Evolutionary conservation across 2,329 filamentous ascomycete species (phyloP), one percentile per base, ranked within the genome.

Genomic region (Aotearoamyces nothofagi): DNA sequence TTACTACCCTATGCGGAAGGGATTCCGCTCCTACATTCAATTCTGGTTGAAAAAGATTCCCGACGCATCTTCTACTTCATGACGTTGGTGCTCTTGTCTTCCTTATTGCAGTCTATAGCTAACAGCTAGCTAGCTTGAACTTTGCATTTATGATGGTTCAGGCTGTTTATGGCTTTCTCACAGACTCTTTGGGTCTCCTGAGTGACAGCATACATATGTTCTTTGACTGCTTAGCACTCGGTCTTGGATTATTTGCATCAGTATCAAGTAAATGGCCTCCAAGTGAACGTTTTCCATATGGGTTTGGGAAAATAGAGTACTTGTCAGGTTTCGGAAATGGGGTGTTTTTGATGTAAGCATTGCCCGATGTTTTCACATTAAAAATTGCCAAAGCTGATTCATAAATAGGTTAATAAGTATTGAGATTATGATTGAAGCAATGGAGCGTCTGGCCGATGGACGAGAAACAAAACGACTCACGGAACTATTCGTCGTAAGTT

Each of bases 131-230:
- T 47, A 92, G 83, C 36, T 67, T 98, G 31, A 98, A 98, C 49
- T 84, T 98, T 42, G 66, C 63, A 5, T 98, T 98, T 52, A 98
- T 98, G 90, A 58, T 80, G 17, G 72, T 98, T 1, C 90, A 98
- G 46, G 79, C 86, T 22, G 83, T 87, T 36, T 98, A 98, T 47
- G 90, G 90, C 27, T 92, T 90, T 44, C 58, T 90, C 8, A 96
- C 84, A 3, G 86, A 92, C 41, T 98, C 90, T 0, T 60, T 98
- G 4, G 90, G 90, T 3, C 64, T 98, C n/a, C 69, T 98, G 11
- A 93, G 84, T 41, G 90, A 98, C 54, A 96, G 86, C 45, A 90
- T 98, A 38, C 90, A 98, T 56, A 98, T 98, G 90, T 87, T 98
- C 46, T 96, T 98, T 44, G 90, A 98, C 54, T 98, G 90, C 42